These are phyloP conservation scores for Calonectria leucothoes DNA, from an alignment of 2,329 filamentous ascomycete genomes.

Conservation along the genomic window DNA sequence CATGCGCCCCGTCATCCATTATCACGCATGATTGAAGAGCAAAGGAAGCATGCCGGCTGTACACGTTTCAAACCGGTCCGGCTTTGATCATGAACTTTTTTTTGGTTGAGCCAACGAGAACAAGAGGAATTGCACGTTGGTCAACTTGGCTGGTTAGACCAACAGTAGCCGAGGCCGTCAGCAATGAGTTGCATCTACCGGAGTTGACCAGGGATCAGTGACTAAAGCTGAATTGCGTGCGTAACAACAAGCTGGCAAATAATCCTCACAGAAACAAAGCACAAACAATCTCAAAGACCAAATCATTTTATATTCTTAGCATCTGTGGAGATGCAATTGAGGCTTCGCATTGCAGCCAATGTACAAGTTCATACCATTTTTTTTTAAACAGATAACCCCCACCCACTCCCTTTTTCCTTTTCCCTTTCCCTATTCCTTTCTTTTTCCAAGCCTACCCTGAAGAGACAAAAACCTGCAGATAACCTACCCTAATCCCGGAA, in stretches of 20 bases:
- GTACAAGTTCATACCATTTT: background rate
- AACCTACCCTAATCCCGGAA: background rate
- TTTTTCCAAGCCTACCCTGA: background rate
- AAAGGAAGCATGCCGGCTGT: background rate
- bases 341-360: background rate
- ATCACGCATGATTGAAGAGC: slow-evolving; percentile 9
- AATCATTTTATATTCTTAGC: background rate
- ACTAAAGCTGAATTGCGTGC: background rate
- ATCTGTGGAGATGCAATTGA: background rate
- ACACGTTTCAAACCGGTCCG: background rate
- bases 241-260: too few species aligned
- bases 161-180: background rate
- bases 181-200: background rate
- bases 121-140: background rate
- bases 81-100: background rate
- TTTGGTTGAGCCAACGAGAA: background rate
- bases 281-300: background rate
- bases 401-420: background rate
- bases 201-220: background rate
- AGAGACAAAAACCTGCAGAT: background rate
- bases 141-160: background rate
- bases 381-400: background rate
- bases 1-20: background rate
- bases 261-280: too few species aligned
- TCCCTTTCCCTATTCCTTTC: too few species aligned